Base-by-base conservation (phyloP, 2,329 filamentous ascomycete genomes). In the Colletotrichum tabaci region DNA sequence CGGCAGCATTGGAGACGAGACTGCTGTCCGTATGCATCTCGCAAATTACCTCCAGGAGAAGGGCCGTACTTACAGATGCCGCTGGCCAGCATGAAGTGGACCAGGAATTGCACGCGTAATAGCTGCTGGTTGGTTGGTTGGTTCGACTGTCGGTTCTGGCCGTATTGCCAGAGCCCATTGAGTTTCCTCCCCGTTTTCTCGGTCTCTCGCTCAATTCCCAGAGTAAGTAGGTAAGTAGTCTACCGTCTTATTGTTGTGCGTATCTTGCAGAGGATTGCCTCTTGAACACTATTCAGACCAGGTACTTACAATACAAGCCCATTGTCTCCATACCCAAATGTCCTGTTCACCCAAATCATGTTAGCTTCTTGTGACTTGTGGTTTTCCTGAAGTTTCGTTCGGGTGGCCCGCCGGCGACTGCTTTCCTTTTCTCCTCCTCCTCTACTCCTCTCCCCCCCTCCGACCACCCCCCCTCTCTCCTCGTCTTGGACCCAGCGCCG, bases 401-500 rank as follows among this genome's bases (percentile, higher is more conserved):
- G 57, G 57, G 68, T 63, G 64, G 64, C 58, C 35, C 57, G 68
- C 64, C 65, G 57, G 64, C 57, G 56, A 61, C 26, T 47, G 40
- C 35, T 46, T 52, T 23, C 47, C 46, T 35, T 8, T 38, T 35
- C 30, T 38, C 35, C 35, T 38, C 35, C 35, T 38, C 35, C 35
- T 38, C 35, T 38, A 38, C 35, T 38, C 35, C 35, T 35, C 30
- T 35, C 1, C n/a, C 47, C 57, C 30, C 58, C 38, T 61, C 57
- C 49, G 56, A 66, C 64, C 67, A 70, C 67, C 61, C 67, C 64
- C 61, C 50, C 26, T 26, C 26, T 30, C 6, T 53, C 61, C 38
- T 66, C 60, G 47, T 42, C 47, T 49, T 64, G 60, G 69, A 60
- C 60, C 58, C 69, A 69, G 65, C 69, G 65, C 65, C 69, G 69